Evolutionary conservation across 345 rosid species (phyloP).

Genomic region (Gossypium anomalum): DNA sequence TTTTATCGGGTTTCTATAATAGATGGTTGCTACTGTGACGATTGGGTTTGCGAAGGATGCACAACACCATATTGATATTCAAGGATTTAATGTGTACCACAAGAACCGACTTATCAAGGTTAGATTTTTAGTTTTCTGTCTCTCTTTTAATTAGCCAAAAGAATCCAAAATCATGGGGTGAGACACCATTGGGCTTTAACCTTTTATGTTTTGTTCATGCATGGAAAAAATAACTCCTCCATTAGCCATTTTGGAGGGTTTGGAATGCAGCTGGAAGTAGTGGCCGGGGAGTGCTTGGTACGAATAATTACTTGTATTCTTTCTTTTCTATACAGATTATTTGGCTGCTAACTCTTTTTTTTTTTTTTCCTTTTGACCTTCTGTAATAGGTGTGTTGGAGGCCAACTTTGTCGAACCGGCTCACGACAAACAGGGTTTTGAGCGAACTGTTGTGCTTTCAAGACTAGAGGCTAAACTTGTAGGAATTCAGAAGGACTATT

Average conservation of each 20-base stretch:
- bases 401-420: constrained; percentile 84
- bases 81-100: constrained; percentile 81
- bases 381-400: constrained; percentile 49
- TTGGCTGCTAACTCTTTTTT: neutral
- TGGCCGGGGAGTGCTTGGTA: constrained; percentile 82
- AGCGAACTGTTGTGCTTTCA: constrained; percentile 52
- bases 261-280: constrained; percentile 85
- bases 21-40: constrained; percentile 50
- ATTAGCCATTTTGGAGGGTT: constrained; percentile 83
- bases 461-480: constrained; percentile 51
- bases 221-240: neutral
- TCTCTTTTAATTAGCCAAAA: neutral
- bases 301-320: neutral
- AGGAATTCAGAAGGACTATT: constrained; percentile 45
- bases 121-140: neutral
- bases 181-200: neutral
- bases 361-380: neutral
- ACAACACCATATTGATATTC: constrained; percentile 54
- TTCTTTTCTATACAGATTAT: neutral
- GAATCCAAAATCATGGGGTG: neutral
- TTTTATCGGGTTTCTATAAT: neutral
- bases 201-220: neutral
- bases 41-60: constrained; percentile 92
- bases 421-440: constrained; percentile 85
- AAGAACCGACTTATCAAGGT: constrained; percentile 85